Evolutionary conservation across 2,329 filamentous ascomycete genomes (phyloP), one percentile per base, ranked within the genome.

Genomic region (Botrytis pseudocinerea): DNA sequence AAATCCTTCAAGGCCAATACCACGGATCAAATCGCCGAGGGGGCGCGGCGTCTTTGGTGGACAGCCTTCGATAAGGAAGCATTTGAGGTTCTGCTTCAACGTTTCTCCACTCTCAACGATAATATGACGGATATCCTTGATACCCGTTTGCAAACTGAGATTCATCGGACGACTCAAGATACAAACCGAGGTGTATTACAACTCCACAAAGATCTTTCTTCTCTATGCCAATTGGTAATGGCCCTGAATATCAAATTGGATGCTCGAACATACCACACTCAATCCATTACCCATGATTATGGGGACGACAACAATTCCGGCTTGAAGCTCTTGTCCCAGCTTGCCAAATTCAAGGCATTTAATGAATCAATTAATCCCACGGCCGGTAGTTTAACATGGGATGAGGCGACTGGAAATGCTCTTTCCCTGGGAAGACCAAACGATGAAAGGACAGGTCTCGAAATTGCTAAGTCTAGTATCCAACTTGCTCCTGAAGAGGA

Each of bases 281-380:
- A 73, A 28, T 48, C 66, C 32, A 57, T 76, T 7, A 60, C 75
- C 2, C 68, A 73, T 32, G 75, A 78, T 12, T 66, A 77, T 16
- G 80, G 81, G 8, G 79, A 79, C 32, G 73, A 68, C 62, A 83
- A 85, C 59, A 81, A 82, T 22, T 81, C 83, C 35, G 82, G 81
- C 0, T 78, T 85, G 10, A 80, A 81, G 65, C 82, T 84, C 42
- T 77, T 86, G 3, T 80, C 83, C 2, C 82, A 83, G 72, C 77
- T 86, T 12, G 85, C 85, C 76, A 85, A 84, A 74, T 86, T 86
- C 81, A 86, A 86, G 75, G 85, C 85, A 2, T 86, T 86, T 76
- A 86, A 86, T 61, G 82, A 85, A 76, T 83, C 83, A 2, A 83
- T 86, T 48, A 84, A 85, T 64, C 46, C 69, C n/a, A 65, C 69